phyloP scores from a whole-genome alignment of 208 protist genomes.

The Acanthamoeba lugdunensis region DNA sequence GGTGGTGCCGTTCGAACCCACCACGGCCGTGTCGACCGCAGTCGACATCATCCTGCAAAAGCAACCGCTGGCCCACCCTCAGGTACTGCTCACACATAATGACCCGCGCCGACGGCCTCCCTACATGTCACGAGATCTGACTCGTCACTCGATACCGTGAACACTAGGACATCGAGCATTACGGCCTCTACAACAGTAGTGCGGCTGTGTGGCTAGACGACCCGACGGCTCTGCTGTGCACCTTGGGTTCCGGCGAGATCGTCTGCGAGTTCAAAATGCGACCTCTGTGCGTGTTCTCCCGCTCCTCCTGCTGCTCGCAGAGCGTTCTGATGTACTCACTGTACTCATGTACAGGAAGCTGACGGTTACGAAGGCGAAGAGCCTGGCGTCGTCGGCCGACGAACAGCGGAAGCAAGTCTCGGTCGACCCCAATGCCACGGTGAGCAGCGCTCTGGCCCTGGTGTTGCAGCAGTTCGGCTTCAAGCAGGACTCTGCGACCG shows the following conservation, averaged over 20 bases:
- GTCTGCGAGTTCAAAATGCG: slow-evolving; percentile 57
- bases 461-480: not conserved
- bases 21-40: not conserved
- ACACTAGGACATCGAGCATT: not conserved
- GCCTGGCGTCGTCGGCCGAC: not conserved
- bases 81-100: not conserved
- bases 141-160: not conserved
- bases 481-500: slow-evolving; percentile 7
- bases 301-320: no score
- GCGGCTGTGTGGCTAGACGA: slow-evolving; percentile 54
- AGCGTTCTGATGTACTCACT: not conserved
- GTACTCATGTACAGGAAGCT: not conserved
- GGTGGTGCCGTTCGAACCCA: slow-evolving; percentile 29
- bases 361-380: not conserved
- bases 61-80: slow-evolving; percentile 8
- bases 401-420: not conserved
- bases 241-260: not conserved
- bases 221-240: not conserved
- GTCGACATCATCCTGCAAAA: slow-evolving; percentile 52
- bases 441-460: slow-evolving; percentile 10
- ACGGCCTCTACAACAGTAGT: not conserved
- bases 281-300: not conserved
- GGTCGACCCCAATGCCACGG: slow-evolving; percentile 46
- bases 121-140: no score
- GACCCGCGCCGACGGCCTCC: not conserved